A percentile compares a stretch with the other conserved stretches of the same genome.
These are phyloP conservation scores for Podospora pseudoanserina DNA, from an alignment of 495 filamentous ascomycete species.

Conservation along the genomic window DNA sequence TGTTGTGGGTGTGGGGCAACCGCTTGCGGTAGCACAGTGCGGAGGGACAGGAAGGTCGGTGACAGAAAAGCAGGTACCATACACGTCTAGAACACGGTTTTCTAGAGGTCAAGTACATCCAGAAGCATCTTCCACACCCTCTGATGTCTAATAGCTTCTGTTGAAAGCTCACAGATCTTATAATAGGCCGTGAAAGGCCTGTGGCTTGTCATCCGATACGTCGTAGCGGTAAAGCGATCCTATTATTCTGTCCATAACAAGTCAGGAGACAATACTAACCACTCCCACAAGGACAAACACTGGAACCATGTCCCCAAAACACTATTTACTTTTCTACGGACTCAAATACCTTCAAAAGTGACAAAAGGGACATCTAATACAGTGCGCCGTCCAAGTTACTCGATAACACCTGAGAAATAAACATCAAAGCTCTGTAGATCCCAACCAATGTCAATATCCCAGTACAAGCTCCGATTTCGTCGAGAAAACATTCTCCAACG, in stretches of 20 bases:
- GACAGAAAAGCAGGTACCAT: too few species aligned
- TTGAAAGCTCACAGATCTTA: too few species aligned
- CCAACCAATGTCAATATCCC: constrained; percentile 26
- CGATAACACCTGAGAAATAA: not conserved
- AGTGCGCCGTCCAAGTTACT: not conserved
- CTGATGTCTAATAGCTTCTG: too few species aligned
- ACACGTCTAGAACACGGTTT: too few species aligned
- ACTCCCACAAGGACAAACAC: not conserved
- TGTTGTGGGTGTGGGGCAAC: constrained; percentile 11
- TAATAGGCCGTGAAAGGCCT: too few species aligned
- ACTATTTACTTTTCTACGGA: not conserved
- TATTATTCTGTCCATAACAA: too few species aligned
- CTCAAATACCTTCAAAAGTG: not conserved
- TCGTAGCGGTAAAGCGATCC: too few species aligned
- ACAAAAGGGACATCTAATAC: not conserved
- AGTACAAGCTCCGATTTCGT: constrained; percentile 52
- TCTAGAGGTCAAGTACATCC: too few species aligned
- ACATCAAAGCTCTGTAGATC: not conserved
- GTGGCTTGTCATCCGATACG: too few species aligned
- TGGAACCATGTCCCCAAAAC: not conserved
- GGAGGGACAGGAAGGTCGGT: not conserved
- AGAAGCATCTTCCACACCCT: too few species aligned
- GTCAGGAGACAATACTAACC: not conserved
- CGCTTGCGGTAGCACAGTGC: constrained; percentile 1
- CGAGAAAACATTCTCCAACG: constrained; percentile 68